These are phyloP conservation scores for Monilinia aucupariae DNA, from an alignment of 2,329 filamentous ascomycete genomes.

Conservation along the genomic window DNA sequence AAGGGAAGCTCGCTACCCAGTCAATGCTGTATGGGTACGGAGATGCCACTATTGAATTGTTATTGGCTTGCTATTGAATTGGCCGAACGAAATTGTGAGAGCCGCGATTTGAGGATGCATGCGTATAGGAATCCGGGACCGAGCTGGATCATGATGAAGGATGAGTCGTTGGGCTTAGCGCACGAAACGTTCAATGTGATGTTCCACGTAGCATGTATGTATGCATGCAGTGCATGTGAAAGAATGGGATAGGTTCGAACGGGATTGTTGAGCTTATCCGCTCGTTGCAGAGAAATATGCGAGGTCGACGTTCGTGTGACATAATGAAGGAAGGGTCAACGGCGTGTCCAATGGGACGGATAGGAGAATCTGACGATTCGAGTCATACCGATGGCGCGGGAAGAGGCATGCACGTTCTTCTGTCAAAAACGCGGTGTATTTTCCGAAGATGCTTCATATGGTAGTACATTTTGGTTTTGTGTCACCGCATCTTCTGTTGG, in stretches of 20 bases:
- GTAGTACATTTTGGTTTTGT: background rate
- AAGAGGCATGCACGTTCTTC: background rate
- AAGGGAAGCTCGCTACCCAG: conserved; percentile 1
- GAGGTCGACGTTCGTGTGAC: background rate
- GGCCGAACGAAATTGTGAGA: background rate
- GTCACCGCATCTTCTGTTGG: no score
- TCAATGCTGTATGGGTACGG: background rate
- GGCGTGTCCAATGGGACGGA: background rate
- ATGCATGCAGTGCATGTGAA: no score
- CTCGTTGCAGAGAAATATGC: background rate
- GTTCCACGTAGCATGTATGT: no score
- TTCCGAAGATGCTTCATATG: background rate
- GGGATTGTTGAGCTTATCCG: background rate
- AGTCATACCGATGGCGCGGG: background rate
- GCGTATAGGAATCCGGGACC: no score
- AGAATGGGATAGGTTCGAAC: background rate
- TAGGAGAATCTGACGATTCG: background rate
- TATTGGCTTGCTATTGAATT: no score
- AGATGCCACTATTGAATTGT: background rate
- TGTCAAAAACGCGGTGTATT: background rate
- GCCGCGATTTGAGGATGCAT: no score
- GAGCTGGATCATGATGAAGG: background rate
- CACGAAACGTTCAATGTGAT: background rate
- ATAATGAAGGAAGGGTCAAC: background rate
- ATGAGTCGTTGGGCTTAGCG: background rate